Base-by-base conservation (phyloP, 2,329 filamentous ascomycete genomes). In the Xylariomycetidae sp. region DNA sequence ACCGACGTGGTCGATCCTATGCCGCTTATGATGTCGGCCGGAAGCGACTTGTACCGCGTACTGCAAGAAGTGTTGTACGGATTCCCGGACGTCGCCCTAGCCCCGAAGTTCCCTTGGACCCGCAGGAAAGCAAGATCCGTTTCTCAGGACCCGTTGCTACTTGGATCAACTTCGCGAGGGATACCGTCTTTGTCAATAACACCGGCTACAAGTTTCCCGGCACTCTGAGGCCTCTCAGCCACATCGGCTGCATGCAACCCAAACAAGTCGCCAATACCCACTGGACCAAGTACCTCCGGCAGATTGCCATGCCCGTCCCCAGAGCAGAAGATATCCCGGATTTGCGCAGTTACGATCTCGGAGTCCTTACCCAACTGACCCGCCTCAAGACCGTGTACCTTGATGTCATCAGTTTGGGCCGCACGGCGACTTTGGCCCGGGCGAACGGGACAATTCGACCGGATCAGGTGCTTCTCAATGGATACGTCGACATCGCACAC, bases 121-220 rank as follows among this genome's bases (percentile, higher is more conserved):
- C 26, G 7, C 15, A 16, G 26, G 13, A 27, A 10, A n/a, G n/a
- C n/a, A n/a, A n/a, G n/a, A n/a, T n/a, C n/a, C n/a, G n/a, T n/a
- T n/a, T n/a, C n/a, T n/a, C n/a, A n/a, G n/a, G n/a, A n/a, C n/a
- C n/a, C n/a, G n/a, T n/a, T 4, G 16, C n/a, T 15, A 31, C 35
- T 3, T 33, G 18, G 15, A 25, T 37, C 12, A 33, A 37, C 14
- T 37, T 37, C 14, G 16, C 25, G 15, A 37, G 11, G 10, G 30
- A 37, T 15, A 14, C 26, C 3, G 32, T 33, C 25, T 25, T 33
- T 19, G 18, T 33, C 25, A 25, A 33, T 9, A 25, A 28, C 13
- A 25, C 12, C 6, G 14, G 8, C 15, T 17, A 25, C 35, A 25
- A 16, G 11, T 25, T 4, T 14, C 13, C 17, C 16, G 35, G 18